Percentiles rank a stretch among this genome's conserved stretches.
phyloP scores from a whole-genome alignment of 371 early-diverging fungal genomes.

The Apophysomyces sp. region DNA sequence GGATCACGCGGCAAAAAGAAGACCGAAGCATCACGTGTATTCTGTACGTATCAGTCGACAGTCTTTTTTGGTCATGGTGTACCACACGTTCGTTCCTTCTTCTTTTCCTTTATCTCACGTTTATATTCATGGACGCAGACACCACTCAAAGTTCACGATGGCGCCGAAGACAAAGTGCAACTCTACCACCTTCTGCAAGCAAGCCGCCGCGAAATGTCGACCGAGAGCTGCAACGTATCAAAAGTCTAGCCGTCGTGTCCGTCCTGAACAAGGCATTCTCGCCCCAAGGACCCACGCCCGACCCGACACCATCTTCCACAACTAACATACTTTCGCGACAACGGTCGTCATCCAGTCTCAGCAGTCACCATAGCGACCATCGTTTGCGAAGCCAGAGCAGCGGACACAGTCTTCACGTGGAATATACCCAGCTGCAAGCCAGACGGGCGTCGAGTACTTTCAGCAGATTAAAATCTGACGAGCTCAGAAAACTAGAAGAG shows the following conservation, averaged over 20 bases:
- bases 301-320: neutral
- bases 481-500: neutral
- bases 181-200: neutral
- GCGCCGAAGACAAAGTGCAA: neutral
- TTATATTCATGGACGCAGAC: neutral
- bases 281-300: conserved; percentile 7
- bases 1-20: neutral
- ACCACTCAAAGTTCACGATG: neutral
- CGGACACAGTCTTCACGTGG: neutral
- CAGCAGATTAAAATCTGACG: neutral
- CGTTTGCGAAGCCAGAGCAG: neutral
- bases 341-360: neutral
- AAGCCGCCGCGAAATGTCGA: conserved; percentile 15
- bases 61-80: neutral
- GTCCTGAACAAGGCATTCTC: conserved; percentile 27
- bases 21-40: neutral
- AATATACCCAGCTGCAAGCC: neutral
- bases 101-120: neutral
- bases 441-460: neutral
- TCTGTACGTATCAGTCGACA: neutral
- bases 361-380: neutral
- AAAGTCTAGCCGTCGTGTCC: conserved; percentile 33
- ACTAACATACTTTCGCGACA: neutral
- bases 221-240: conserved; percentile 28
- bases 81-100: neutral